phyloP scores from a whole-genome alignment of 1,284 basidiomycete species.

The Fomitopsis pinicola region DNA sequence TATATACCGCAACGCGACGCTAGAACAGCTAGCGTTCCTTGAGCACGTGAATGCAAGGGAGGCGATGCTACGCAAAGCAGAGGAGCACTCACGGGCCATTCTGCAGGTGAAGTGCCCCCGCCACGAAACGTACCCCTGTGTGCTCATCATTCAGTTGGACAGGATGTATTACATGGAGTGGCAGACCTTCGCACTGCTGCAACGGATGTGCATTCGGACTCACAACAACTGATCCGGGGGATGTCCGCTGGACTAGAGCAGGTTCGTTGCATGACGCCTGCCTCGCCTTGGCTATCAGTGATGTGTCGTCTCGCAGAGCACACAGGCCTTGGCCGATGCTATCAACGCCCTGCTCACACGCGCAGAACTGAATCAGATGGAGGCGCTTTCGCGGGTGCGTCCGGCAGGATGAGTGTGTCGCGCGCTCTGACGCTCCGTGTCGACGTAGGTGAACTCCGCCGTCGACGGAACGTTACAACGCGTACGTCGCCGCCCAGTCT shows the following conservation, averaged over 20 bases:
- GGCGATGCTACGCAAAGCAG: constrained; percentile 26
- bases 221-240: constrained; percentile 14
- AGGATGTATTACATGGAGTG: constrained; percentile 28
- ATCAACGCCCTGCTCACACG: neutral
- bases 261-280: constrained; percentile 2
- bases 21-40: constrained; percentile 51
- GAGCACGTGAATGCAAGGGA: constrained; percentile 44
- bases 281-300: neutral
- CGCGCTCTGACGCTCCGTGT: neutral
- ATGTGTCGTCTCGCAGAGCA: neutral
- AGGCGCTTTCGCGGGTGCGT: constrained; percentile 4
- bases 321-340: neutral
- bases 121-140: neutral
- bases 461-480: neutral
- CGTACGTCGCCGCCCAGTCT: neutral
- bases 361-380: constrained; percentile 1
- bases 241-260: constrained; percentile 11
- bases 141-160: neutral
- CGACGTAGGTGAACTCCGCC: constrained; percentile 1
- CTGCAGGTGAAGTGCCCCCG: constrained; percentile 24
- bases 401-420: neutral
- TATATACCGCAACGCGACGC: constrained; percentile 60
- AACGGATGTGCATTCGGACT: constrained; percentile 16
- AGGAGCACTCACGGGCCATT: constrained; percentile 23
- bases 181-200: constrained; percentile 22